Conservation (phyloP, 805 yeast genomes). For the Myxozyma udenii region DNA sequence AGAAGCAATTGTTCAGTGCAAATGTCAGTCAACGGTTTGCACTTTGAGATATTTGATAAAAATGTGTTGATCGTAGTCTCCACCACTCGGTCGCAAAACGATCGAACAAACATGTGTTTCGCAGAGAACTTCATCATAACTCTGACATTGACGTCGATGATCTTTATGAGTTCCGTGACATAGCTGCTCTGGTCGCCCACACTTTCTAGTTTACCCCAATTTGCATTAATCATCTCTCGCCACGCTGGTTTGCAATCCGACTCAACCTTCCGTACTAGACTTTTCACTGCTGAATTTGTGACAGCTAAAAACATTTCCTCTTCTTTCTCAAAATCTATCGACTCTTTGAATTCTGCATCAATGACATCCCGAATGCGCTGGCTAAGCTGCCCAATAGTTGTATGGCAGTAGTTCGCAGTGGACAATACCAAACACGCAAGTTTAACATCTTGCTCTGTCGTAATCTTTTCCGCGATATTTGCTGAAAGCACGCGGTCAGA, state of each 20-base stretch:
- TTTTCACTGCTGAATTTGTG: constrained; percentile 55
- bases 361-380: constrained; percentile 51
- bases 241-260: constrained; percentile 65
- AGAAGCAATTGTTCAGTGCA: constrained; percentile 76
- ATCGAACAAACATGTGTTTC: constrained; percentile 67
- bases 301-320: constrained; percentile 56
- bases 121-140: constrained; percentile 21
- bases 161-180: constrained; percentile 53
- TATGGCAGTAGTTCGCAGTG: constrained; percentile 85
- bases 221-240: constrained; percentile 75
- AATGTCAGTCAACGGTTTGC: constrained; percentile 67
- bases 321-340: constrained; percentile 51
- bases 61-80: constrained; percentile 61
- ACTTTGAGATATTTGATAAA: constrained; percentile 52
- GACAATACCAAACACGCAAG: constrained; percentile 71
- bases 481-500: constrained; percentile 46
- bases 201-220: constrained; percentile 65
- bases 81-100: constrained; percentile 70
- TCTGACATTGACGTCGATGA: constrained; percentile 42
- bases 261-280: constrained; percentile 57
- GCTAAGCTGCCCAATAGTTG: constrained; percentile 73
- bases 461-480: constrained; percentile 33
- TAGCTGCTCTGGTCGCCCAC: constrained; percentile 73
- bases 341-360: constrained; percentile 44
- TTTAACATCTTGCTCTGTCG: constrained; percentile 57